Evolutionary conservation across 768 basidiomycete species (phyloP), one percentile per base, ranked within the genome.

Genomic region (Trametes villosa): DNA sequence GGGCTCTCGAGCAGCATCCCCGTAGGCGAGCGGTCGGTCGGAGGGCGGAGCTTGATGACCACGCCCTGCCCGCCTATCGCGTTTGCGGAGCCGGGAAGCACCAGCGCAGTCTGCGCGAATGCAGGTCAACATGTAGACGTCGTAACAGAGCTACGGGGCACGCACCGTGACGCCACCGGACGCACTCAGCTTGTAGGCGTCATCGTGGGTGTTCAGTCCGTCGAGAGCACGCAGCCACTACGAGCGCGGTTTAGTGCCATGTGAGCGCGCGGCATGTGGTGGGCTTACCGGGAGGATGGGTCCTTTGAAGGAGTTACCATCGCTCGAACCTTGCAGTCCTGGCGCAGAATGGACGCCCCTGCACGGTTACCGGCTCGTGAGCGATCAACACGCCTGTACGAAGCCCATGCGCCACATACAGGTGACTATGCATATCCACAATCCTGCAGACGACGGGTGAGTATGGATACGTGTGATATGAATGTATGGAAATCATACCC

Each of bases 1-100:
- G 91, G 89, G 7, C 88, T 84, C 61, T 94, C 92, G 26, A 96
- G 74, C 9, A 91, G 75, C 86, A 91, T 87, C 0, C 87, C 85
- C 7, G 84, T 82, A 1, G 91, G 81, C 0, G 87, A 87, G 45
- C 86, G 84, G 62, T 91, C 89, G 5, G 75, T 67, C 0, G 92
- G 92, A 56, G 81, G 80, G n/a, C 93, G 83, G 20, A 91, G 82
- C 74, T 94, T 96, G 63, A 94, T 87, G 29, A 85, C 81, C 71
- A 86, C 89, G 0, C 86, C 91, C 69, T 91, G 89, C 0, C 89
- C 89, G 51, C 88, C 88, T 81, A 67, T 49, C 22, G 60, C 64
- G 26, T 65, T 65, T 9, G 77, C 83, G 47, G 85, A 88, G 0
- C 91, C 91, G 4, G 93, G 93, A 2, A 94, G 78, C 29, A 94